phyloP scores from a whole-genome alignment of 2,329 filamentous ascomycete species.

The Trichoderma hamatum region DNA sequence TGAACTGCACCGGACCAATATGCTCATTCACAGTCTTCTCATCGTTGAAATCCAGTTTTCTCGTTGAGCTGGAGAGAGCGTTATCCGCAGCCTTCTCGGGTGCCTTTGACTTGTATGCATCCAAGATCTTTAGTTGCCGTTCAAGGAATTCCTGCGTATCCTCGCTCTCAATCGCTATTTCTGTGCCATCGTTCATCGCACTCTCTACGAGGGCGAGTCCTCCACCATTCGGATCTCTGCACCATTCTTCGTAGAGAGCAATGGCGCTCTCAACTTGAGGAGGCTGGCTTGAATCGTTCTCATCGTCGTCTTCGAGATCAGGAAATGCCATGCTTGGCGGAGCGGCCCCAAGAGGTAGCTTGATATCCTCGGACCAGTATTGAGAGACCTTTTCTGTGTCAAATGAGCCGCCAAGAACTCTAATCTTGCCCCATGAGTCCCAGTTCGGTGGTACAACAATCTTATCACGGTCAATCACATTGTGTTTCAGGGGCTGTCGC shows the following conservation, averaged over 20 bases:
- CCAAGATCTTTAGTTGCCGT: constrained; percentile 74
- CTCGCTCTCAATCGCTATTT: constrained; percentile 45
- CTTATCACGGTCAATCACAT: constrained; percentile 91
- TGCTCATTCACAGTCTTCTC: constrained; percentile 68
- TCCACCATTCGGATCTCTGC: constrained; percentile 72
- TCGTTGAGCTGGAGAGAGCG: constrained; percentile 31
- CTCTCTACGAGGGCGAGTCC: constrained; percentile 49
- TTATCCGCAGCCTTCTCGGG: constrained; percentile 48
- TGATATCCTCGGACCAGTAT: constrained; percentile 84
- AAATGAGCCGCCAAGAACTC: constrained; percentile 87
- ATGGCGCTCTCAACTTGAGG: constrained; percentile 61
- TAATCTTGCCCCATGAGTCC: constrained; percentile 98
- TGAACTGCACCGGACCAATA: constrained; percentile 94
- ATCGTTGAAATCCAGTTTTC: constrained; percentile 42
- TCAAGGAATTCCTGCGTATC: constrained; percentile 78
- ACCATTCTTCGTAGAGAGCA: constrained; percentile 75
- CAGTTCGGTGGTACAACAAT: constrained; percentile 94
- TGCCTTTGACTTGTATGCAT: constrained; percentile 61
- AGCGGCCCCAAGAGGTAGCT: constrained; percentile 50
- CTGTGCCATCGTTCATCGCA: constrained; percentile 43
- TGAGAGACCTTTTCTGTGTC: constrained; percentile 85
- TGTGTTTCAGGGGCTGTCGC: constrained; percentile 78
- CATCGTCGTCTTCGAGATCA: constrained; percentile 31
- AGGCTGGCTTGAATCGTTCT: constrained; percentile 13
- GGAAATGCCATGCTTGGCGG: constrained; percentile 33